These are phyloP conservation scores for Lenwebbia sp. DNA, from an alignment of 345 rosid genomes.

Conservation along the genomic window DNA sequence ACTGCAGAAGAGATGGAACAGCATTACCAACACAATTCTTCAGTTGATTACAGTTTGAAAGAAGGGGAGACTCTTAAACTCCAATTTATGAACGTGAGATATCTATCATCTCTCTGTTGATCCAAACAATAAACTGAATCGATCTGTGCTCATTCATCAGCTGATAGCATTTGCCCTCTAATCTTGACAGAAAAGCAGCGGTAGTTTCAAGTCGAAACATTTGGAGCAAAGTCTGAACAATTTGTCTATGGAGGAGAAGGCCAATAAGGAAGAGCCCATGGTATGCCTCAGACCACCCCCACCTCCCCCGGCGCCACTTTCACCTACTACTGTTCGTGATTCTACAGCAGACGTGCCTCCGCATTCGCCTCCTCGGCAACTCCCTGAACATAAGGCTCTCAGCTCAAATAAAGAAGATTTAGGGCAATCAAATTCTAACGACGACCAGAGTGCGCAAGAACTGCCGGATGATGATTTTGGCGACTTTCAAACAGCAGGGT, in stretches of 20 bases:
- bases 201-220: constrained; percentile 33
- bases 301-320: constrained; percentile 57
- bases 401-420: constrained; percentile 11
- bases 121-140: background rate
- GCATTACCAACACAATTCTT: constrained; percentile 69
- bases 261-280: constrained; percentile 34
- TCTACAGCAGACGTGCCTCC: constrained; percentile 28
- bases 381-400: constrained; percentile 8
- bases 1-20: constrained; percentile 99
- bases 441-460: constrained; percentile 28
- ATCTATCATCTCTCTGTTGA: background rate
- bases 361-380: constrained; percentile 17
- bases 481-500: constrained; percentile 90
- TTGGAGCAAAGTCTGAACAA: constrained; percentile 48
- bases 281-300: constrained; percentile 68
- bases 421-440: constrained; percentile 16
- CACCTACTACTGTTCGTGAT: constrained; percentile 33
- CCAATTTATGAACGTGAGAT: constrained; percentile 64
- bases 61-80: constrained; percentile 88
- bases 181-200: constrained; percentile 28
- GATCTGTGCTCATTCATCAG: background rate
- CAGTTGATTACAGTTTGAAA: constrained; percentile 80
- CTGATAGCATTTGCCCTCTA: background rate
- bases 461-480: constrained; percentile 84
- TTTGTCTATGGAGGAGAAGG: constrained; percentile 51